phyloP scores from a whole-genome alignment of 2,329 filamentous ascomycete species.

The Apiospora sp. region DNA sequence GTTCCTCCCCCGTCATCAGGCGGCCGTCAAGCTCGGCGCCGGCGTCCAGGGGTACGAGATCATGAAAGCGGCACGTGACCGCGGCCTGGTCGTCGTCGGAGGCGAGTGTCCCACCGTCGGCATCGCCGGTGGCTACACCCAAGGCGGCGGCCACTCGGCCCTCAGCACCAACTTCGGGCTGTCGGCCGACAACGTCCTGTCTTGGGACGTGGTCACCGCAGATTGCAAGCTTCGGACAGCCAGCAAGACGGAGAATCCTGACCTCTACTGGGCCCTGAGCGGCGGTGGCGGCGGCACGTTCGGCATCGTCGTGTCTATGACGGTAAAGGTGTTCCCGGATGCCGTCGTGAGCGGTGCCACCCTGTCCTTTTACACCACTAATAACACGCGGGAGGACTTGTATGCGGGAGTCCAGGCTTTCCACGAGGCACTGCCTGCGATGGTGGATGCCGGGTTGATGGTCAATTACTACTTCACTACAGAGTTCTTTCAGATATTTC shows the following conservation, averaged over 20 bases:
- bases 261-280: constrained; percentile 63
- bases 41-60: constrained; percentile 48
- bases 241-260: constrained; percentile 50
- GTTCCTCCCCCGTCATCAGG: constrained; percentile 49
- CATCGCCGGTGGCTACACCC: constrained; percentile 53
- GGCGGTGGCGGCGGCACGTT: constrained; percentile 56
- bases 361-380: constrained; percentile 31
- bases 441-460: constrained; percentile 35
- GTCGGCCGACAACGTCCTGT: constrained; percentile 56
- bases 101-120: constrained; percentile 32
- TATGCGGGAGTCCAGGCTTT: constrained; percentile 34
- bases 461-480: constrained; percentile 35
- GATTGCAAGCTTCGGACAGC: constrained; percentile 52
- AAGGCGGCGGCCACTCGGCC: constrained; percentile 54
- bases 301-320: constrained; percentile 50
- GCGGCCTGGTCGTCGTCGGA: constrained; percentile 26
- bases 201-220: constrained; percentile 55
- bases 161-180: constrained; percentile 53
- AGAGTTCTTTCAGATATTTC: constrained; percentile 33
- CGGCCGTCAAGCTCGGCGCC: constrained; percentile 57
- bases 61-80: too few species aligned
- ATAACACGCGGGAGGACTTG: constrained; percentile 31
- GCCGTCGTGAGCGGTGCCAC: constrained; percentile 33
- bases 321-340: constrained; percentile 34
- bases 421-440: constrained; percentile 35